Base-by-base conservation (phyloP, 495 filamentous ascomycete genomes). In the Xylaria telfairii region DNA sequence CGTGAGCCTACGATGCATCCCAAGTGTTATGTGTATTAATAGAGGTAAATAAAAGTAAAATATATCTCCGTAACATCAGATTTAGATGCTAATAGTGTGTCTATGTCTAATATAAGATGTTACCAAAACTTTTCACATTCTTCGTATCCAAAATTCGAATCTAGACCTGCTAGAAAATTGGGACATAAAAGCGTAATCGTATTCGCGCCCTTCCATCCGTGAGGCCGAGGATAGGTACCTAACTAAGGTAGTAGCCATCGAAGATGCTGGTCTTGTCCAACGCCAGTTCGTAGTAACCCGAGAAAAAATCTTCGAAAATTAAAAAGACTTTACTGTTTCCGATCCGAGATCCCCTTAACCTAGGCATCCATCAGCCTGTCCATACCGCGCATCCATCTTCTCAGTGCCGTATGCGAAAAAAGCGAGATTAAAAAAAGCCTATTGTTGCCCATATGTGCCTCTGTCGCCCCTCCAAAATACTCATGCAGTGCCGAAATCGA, bases 371-470 rank as follows among this genome's bases (percentile, higher is more conserved):
- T 28, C 34, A 41, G 32, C 64, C 64, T 41, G 24, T 41, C 42
- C 47, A 42, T 10, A 54, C 46, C 34, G 21, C 47, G n/a, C 64
- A 54, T 28, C 34, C 21, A 42, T 24, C 6, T 62, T 30, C 47
- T 42, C 32, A 19, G 64, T 49, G 34, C n/a, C 12, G 28, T 42
- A 41, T 51, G 39, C 46, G 6, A 46, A 51, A n/a, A 17, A 46
- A 28, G 10, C 7, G 59, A 67, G 24, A 68, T 54, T 10, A 59
- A 30, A 59, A 30, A 59, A 34, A 56, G 24, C 32, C n/a, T 42
- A 8, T 44, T 37, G 62, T 26, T 66, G 41, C 64, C 64, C 64
- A n/a, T 53, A 9, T 54, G 64, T 66, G 46, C 24, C 62, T 44
- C 13, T 41, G 21, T 54, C 42, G 64, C 26, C 47, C 47, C 3